Evolutionary conservation across 768 basidiomycete genomes (phyloP), one percentile per base, ranked within the genome.

Genomic region (Omphalotus guepiniiformis): DNA sequence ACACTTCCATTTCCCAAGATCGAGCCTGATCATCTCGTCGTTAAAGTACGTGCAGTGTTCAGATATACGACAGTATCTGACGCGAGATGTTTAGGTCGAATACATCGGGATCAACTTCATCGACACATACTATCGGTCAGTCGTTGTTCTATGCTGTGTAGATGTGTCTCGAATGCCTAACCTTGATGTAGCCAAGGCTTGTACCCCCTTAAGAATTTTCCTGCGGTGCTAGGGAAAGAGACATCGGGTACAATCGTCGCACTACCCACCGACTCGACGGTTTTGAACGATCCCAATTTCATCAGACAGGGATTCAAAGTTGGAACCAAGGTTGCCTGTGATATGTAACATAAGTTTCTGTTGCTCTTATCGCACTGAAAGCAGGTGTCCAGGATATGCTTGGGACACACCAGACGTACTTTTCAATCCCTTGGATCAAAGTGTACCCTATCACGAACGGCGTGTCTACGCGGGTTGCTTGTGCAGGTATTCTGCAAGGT

Each of bases 221-320:
- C 91, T 6, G 75, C 77, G 28, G 74, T 79, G 12, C 66, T 93
- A n/a, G 93, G 94, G 3, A 78, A 78, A 55, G 95, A 98, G 65
- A 76, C 76, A 0, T 75, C 88, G 1, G 96, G 96, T 1, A 78
- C 73, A 6, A 75, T 98, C 47, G 73, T 88, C 37, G 74, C 76
- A 9, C 70, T 95, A 29, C 93, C 93, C 15, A 82, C 80, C 0
- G 84, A 89, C 50, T 61, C 68, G 5, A 59, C 66, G 4, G 78
- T 88, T 15, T 69, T 87, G 44, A 71, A 78, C 39, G 71, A 85
- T 49, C 70, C 75, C 35, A 76, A 78, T 2, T 88, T 73, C 66
- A 78, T 88, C 64, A 75, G 73, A 55, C 75, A 81, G 28, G 76
- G 75, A 5, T 88, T 78, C 61, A 70, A 75, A 48, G 65, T 85